Evolutionary conservation across 2,329 filamentous ascomycete species (phyloP), one percentile per base, ranked within the genome.

Genomic region (Sporothrix brunneoviolacea): DNA sequence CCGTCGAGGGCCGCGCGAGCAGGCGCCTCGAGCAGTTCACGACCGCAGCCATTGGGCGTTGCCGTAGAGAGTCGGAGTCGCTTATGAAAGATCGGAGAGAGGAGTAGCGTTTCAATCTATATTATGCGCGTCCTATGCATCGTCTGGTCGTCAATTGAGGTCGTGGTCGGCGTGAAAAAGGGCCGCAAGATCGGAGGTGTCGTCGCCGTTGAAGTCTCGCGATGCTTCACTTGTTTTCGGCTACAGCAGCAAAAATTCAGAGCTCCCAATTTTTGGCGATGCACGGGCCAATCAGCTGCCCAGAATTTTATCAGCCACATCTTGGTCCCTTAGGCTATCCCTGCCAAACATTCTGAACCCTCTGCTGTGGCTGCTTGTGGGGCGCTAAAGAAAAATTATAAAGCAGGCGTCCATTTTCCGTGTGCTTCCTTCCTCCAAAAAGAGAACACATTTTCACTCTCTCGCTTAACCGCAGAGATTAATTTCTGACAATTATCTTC

Each of bases 11-110:
- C 49, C 39, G 43, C 41, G 49, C 28, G 42, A 49, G 36, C 39
- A 55, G 52, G 15, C 54, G 51, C 37, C 49, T 39, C 48, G 55
- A 54, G 49, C 53, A 43, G 48, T 47, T 48, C 28, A 43, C 53
- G 18, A 50, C 55, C 10, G 49, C 44, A 18, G 51, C 44, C 54
- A 55, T 57, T 30, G 19, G 18, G 13, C 35, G 3, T 16, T 27
- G 16, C 4, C 19, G 39, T 15, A 8, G 3, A 2, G 30, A 18
- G 8, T 35, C n/a, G n/a, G n/a, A n/a, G n/a, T n/a, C n/a, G n/a
- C n/a, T n/a, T n/a, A n/a, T n/a, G n/a, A n/a, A n/a, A n/a, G n/a
- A n/a, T n/a, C n/a, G n/a, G n/a, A n/a, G n/a, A n/a, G n/a, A n/a
- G n/a, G n/a, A n/a, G 16, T 32, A n/a, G 24, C 24, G 24, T 5